Evolutionary conservation across 2,329 filamentous ascomycete species (phyloP).

Genomic region (Xenoacremonium recifei): DNA sequence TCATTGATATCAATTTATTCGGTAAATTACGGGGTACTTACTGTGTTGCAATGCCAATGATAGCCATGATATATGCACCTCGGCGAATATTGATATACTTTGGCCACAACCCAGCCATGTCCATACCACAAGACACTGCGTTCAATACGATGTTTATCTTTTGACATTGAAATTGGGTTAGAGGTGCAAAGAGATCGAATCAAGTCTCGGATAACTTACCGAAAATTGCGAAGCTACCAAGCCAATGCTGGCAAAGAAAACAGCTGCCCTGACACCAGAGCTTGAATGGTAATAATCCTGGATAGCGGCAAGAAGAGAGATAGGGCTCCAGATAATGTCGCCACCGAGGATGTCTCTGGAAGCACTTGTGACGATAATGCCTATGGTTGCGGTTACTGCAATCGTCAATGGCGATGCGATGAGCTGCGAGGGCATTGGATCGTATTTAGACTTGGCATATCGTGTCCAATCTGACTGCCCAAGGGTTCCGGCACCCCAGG

Average conservation of each 20-base stretch:
- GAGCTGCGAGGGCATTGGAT: conserved; percentile 21
- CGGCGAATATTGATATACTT: conserved; percentile 56
- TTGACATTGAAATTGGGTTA: too few relatives aligned
- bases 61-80: conserved; percentile 47
- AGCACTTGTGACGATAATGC: conserved; percentile 24
- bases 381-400: conserved; percentile 25
- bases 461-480: conserved; percentile 29
- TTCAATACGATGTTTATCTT: conserved; percentile 40
- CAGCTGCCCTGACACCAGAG: conserved; percentile 19
- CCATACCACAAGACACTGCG: conserved; percentile 51
- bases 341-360: conserved; percentile 19
- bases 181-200: neutral
- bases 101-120: conserved; percentile 51
- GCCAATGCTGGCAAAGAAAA: conserved; percentile 24
- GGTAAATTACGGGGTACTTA: conserved; percentile 8
- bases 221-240: conserved; percentile 26
- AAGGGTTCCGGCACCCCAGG: conserved; percentile 25
- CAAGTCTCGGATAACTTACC: conserved; percentile 5
- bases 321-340: conserved; percentile 25
- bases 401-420: conserved; percentile 24
- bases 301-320: conserved; percentile 20
- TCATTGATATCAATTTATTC: neutral
- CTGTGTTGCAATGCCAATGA: conserved; percentile 37
- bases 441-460: conserved; percentile 17
- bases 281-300: conserved; percentile 26